phyloP scores from a whole-genome alignment of 495 filamentous ascomycete species.

The Aspergillus panamensis region DNA sequence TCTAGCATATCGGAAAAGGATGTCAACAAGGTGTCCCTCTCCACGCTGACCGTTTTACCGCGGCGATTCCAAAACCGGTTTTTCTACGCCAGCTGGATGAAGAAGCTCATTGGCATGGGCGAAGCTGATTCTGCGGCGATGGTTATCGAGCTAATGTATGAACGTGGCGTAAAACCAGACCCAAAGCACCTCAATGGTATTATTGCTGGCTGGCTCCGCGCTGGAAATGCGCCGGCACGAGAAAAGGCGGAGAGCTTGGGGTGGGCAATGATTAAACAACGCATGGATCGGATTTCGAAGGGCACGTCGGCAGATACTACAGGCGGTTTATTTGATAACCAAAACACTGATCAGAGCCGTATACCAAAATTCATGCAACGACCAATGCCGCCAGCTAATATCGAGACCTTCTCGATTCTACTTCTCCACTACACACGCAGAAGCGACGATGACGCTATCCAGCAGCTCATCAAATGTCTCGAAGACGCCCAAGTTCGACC shows the following conservation, averaged over 20 bases:
- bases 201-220: slow-evolving; percentile 69
- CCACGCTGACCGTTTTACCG: slow-evolving; percentile 53
- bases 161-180: slow-evolving; percentile 59
- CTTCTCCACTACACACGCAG: slow-evolving; percentile 66
- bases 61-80: slow-evolving; percentile 66
- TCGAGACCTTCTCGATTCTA: slow-evolving; percentile 74
- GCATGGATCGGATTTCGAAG: slow-evolving; percentile 56
- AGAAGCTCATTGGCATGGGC: slow-evolving; percentile 69
- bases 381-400: slow-evolving; percentile 54
- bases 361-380: slow-evolving; percentile 40
- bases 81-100: slow-evolving; percentile 79
- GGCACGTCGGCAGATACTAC: slow-evolving; percentile 22
- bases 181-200: slow-evolving; percentile 71
- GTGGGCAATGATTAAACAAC: slow-evolving; percentile 72
- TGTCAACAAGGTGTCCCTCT: slow-evolving; percentile 50
- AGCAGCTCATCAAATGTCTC: slow-evolving; percentile 56
- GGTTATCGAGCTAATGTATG: slow-evolving; percentile 65
- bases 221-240: slow-evolving; percentile 47
- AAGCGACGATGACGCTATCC: slow-evolving; percentile 51
- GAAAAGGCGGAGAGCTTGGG: slow-evolving; percentile 65
- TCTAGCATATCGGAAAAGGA: slow-evolving; percentile 43
- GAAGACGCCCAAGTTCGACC: slow-evolving; percentile 56
- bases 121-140: slow-evolving; percentile 65
- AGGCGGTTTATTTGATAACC: slow-evolving; percentile 18
- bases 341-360: slow-evolving; percentile 20